Conservation (phyloP, 108 stramenopile genomes). For the Cyclotella choctawhatcheeana region DNA sequence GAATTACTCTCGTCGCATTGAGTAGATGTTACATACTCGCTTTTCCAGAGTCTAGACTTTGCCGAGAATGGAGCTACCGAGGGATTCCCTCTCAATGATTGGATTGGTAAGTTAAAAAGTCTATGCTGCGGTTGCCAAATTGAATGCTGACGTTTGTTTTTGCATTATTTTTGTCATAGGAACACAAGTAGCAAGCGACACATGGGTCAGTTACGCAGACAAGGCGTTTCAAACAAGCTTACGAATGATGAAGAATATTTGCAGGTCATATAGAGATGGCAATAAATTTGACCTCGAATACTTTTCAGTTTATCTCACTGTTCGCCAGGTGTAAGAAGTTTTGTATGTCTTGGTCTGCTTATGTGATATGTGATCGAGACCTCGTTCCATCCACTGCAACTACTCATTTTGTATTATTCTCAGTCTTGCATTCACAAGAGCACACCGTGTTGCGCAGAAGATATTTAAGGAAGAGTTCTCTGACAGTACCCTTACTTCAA, state of each 20-base stretch:
- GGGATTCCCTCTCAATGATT: constrained; percentile 43
- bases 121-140: too few species aligned
- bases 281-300: background rate
- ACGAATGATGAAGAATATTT: background rate
- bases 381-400: background rate
- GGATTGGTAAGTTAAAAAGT: constrained; percentile 37
- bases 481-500: background rate
- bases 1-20: too few species aligned
- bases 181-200: background rate
- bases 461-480: constrained; percentile 11
- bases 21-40: constrained; percentile 44
- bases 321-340: background rate
- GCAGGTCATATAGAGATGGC: background rate
- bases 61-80: constrained; percentile 52
- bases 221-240: constrained; percentile 3
- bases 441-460: constrained; percentile 15
- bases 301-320: constrained; percentile 3
- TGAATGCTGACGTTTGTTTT: too few species aligned
- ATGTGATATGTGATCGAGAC: background rate
- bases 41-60: constrained; percentile 59
- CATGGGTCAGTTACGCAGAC: constrained; percentile 4
- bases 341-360: background rate
- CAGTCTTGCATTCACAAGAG: constrained; percentile 22
- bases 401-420: background rate
- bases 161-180: constrained; percentile 6